Evolutionary conservation across 495 filamentous ascomycete species (phyloP).

Genomic region (Annulohypoxylon stygium): DNA sequence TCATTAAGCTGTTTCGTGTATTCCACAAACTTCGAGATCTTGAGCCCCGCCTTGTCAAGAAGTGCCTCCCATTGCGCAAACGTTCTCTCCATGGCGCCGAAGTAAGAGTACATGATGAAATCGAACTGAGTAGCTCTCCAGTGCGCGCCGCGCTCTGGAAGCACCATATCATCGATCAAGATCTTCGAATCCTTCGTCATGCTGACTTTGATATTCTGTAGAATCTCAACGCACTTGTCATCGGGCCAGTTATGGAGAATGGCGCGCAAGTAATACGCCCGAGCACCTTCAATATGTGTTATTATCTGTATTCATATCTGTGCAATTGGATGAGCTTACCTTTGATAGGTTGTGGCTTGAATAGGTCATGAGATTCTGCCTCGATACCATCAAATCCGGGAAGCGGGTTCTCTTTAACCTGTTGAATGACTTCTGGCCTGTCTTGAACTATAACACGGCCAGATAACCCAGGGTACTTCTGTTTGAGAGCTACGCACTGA

Average conservation of each 20-base stretch:
- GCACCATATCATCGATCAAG: constrained; percentile 62
- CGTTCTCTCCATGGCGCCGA: background rate
- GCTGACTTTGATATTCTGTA: constrained; percentile 53
- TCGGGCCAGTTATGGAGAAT: constrained; percentile 63
- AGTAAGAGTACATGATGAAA: constrained; percentile 54
- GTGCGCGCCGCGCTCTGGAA: constrained; percentile 55
- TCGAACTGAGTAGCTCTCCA: constrained; percentile 59
- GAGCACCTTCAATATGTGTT: constrained; percentile 50
- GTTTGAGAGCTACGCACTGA: constrained; percentile 48
- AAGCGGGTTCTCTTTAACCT: constrained; percentile 30
- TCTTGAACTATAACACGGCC: constrained; percentile 65
- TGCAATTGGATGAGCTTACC: constrained; percentile 31
- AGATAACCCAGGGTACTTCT: constrained; percentile 55
- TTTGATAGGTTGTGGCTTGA: constrained; percentile 64
- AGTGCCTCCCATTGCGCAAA: background rate
- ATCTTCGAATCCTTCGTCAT: constrained; percentile 57
- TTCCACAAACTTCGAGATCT: background rate
- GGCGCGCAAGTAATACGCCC: constrained; percentile 62
- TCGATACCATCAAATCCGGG: constrained; percentile 46
- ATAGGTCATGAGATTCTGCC: constrained; percentile 62
- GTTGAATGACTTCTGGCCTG: constrained; percentile 53
- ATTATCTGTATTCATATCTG: background rate
- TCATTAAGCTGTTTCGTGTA: background rate
- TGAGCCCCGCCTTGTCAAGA: constrained; percentile 12
- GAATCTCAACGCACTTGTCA: constrained; percentile 55